These are phyloP conservation scores for Tetracentron sinense DNA, from an alignment of 164 flowering plant species.

Conservation along the genomic window DNA sequence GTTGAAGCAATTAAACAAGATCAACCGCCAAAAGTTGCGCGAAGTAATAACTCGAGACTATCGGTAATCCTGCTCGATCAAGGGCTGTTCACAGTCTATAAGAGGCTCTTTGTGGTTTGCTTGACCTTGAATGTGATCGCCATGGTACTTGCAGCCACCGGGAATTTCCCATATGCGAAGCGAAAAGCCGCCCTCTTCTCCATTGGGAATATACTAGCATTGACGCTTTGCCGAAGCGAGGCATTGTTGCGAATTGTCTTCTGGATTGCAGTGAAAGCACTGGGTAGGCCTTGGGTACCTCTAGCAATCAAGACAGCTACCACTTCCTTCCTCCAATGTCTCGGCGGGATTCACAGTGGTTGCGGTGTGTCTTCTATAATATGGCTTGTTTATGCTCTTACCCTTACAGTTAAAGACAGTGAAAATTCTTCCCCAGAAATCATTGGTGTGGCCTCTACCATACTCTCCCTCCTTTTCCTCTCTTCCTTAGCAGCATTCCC, in stretches of 20 bases:
- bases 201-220: slow-evolving; percentile 31
- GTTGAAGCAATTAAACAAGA: slow-evolving; percentile 3
- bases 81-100: slow-evolving; percentile 44
- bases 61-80: slow-evolving; percentile 38
- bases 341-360: slow-evolving; percentile 42
- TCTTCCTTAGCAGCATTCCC: slow-evolving; percentile 41
- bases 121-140: slow-evolving; percentile 23
- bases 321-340: slow-evolving; percentile 33
- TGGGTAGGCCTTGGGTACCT: slow-evolving; percentile 37
- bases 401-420: slow-evolving; percentile 26
- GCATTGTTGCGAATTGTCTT: slow-evolving; percentile 28
- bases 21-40: background rate
- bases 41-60: slow-evolving; percentile 20
- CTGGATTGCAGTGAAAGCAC: slow-evolving; percentile 31
- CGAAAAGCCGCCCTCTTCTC: slow-evolving; percentile 30
- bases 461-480: slow-evolving; percentile 30
- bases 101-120: slow-evolving; percentile 28
- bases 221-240: slow-evolving; percentile 37
- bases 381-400: slow-evolving; percentile 36
- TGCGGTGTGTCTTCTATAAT: slow-evolving; percentile 43
- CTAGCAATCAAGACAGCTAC: slow-evolving; percentile 28
- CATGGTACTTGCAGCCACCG: slow-evolving; percentile 30
- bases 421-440: slow-evolving; percentile 27
- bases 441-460: slow-evolving; percentile 24
- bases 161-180: slow-evolving; percentile 30